These are phyloP conservation scores for Lycium ferocissimum DNA, from an alignment of 257 asterid species.

Conservation along the genomic window DNA sequence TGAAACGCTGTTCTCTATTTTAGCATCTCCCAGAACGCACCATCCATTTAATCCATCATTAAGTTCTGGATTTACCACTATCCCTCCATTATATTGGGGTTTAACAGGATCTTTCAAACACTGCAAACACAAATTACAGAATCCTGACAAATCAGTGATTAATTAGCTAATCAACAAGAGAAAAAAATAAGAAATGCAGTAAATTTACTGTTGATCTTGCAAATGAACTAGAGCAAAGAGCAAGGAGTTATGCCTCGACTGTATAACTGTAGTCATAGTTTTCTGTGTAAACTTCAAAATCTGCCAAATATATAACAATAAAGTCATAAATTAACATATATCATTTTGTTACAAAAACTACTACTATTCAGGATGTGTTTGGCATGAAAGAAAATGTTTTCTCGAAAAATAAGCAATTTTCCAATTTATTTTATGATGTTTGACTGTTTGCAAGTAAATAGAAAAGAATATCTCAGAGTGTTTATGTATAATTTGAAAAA, in stretches of 20 bases:
- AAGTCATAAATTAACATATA: not conserved
- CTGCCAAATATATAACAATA: not conserved
- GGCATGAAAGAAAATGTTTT: too few species aligned
- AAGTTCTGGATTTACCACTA: slow-evolving; percentile 43
- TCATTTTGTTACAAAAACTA: not conserved
- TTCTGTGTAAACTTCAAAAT: not conserved
- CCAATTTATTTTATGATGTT: too few species aligned
- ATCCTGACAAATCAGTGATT: not conserved
- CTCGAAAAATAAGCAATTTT: too few species aligned
- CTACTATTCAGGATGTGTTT: too few species aligned
- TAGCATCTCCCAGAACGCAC: slow-evolving; percentile 32
- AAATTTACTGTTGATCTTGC: not conserved
- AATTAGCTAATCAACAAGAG: not conserved
- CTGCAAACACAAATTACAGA: slow-evolving; percentile 26
- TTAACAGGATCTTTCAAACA: slow-evolving; percentile 44
- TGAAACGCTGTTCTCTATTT: not conserved
- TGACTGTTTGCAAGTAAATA: too few species aligned
- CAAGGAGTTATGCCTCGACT: not conserved
- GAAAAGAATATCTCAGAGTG: too few species aligned
- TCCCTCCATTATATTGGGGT: slow-evolving; percentile 52
- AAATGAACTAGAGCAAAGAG: not conserved
- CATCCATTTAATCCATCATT: slow-evolving; percentile 41
- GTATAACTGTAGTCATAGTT: slow-evolving; percentile 24
- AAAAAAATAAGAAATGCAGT: not conserved
- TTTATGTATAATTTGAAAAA: too few species aligned